These are phyloP conservation scores for Lignosus rhinocerotis DNA, from an alignment of 1,284 basidiomycete genomes.

Conservation along the genomic window DNA sequence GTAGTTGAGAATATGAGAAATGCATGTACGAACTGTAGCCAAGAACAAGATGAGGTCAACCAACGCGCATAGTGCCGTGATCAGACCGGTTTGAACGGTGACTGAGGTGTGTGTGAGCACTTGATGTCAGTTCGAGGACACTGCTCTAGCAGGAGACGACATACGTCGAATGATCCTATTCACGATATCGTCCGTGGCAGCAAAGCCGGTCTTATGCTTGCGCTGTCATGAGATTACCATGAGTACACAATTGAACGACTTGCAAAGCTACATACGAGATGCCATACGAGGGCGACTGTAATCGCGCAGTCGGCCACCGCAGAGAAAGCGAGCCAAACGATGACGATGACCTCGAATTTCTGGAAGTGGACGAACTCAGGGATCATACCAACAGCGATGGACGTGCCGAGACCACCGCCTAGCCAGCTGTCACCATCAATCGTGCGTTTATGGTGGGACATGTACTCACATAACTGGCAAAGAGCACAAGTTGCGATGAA, in stretches of 20 bases:
- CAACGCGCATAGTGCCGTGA: slow-evolving; percentile 36
- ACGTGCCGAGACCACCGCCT: slow-evolving; percentile 38
- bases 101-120: slow-evolving; percentile 22
- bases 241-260: background rate
- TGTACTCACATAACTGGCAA: slow-evolving; percentile 31
- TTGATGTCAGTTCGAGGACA: background rate
- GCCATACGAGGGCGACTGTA: slow-evolving; percentile 34
- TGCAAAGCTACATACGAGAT: slow-evolving; percentile 23
- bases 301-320: slow-evolving; percentile 36
- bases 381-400: slow-evolving; percentile 38
- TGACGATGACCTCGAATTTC: slow-evolving; percentile 38
- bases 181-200: slow-evolving; percentile 37
- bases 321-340: slow-evolving; percentile 38
- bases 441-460: too few relatives aligned
- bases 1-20: too few relatives aligned
- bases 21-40: slow-evolving; percentile 25
- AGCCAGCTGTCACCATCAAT: background rate
- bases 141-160: slow-evolving; percentile 11
- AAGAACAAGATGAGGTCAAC: slow-evolving; percentile 36
- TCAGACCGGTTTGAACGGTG: slow-evolving; percentile 37
- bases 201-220: slow-evolving; percentile 41
- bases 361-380: slow-evolving; percentile 37
- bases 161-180: slow-evolving; percentile 45
- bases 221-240: slow-evolving; percentile 28
- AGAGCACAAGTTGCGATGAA: slow-evolving; percentile 32